Conservation (phyloP, 2,329 filamentous ascomycete genomes). For the Chlorencoelia australis region DNA sequence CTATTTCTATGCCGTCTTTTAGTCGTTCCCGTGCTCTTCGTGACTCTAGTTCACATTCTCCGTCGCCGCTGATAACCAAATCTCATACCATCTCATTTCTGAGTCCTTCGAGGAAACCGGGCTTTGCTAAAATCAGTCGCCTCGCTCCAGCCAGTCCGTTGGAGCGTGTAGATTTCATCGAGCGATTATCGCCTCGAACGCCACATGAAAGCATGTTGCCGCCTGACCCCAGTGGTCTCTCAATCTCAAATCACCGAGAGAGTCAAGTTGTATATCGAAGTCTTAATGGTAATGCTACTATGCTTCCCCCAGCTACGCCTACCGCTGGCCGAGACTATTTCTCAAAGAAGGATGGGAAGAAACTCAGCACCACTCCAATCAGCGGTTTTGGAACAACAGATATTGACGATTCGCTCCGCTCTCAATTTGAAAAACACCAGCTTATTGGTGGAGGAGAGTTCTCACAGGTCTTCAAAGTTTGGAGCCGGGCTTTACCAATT, state of each 20-base stretch:
- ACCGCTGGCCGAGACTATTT: slow-evolving; percentile 50
- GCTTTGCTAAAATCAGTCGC: slow-evolving; percentile 42
- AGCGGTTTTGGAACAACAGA: slow-evolving; percentile 61
- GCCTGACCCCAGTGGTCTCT: slow-evolving; percentile 72
- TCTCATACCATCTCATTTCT: slow-evolving; percentile 24
- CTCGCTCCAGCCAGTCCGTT: slow-evolving; percentile 51
- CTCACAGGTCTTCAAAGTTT: slow-evolving; percentile 80
- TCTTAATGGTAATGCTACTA: slow-evolving; percentile 32
- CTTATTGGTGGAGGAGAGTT: slow-evolving; percentile 83
- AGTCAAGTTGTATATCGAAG: slow-evolving; percentile 13
- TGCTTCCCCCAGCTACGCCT: slow-evolving; percentile 69
- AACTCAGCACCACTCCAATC: slow-evolving; percentile 57
- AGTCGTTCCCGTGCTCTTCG: slow-evolving; percentile 28
- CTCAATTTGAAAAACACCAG: slow-evolving; percentile 72
- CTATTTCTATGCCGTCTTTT: slow-evolving; percentile 32
- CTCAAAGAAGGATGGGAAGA: slow-evolving; percentile 44
- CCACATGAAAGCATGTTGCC: slow-evolving; percentile 66
- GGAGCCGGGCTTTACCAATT: slow-evolving; percentile 31
- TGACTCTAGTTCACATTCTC: slow-evolving; percentile 22
- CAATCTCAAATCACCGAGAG: slow-evolving; percentile 58
- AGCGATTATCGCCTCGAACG: slow-evolving; percentile 56
- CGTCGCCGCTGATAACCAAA: slow-evolving; percentile 19
- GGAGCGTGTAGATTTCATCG: slow-evolving; percentile 42
- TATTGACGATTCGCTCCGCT: slow-evolving; percentile 62
- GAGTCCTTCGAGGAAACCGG: slow-evolving; percentile 29